Base-by-base conservation (phyloP, 495 filamentous ascomycete genomes). In the Annulohypoxylon stygium region DNA sequence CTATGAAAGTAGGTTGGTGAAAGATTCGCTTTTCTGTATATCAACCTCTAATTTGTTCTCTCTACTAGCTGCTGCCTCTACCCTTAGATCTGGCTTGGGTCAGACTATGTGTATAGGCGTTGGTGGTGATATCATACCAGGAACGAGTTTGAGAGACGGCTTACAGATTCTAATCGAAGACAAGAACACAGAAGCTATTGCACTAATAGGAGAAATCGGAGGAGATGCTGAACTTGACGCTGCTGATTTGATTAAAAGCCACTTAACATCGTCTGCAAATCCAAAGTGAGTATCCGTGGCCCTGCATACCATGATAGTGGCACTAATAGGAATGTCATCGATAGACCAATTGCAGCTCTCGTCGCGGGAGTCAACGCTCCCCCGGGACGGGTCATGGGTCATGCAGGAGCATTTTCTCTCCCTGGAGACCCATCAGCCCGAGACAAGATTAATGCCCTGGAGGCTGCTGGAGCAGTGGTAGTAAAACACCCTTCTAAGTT, bases 91-190 rank as follows among this genome's bases (percentile, higher is more conserved):
- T 43, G 93, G 93, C 4, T 83, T 97, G 12, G 94, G 94, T 0
- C 94, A 97, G 79, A 95, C 91, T 76, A 83, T 95, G 10, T 93
- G 92, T 61, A 93, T 97, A 50, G 93, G 94, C 16, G 91, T 97
- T 84, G 94, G 94, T 2, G 95, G 94, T 0, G 94, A 97, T 81
- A 88, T 93, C 25, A 78, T 95, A 43, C 92, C 93, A 0, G 94
- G 94, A 0, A 98, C 93, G 1, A 91, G 90, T 50, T 89, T 97
- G 64, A 88, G 90, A 3, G 94, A 97, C 67, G 94, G 88, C 1
- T 77, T 97, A 59, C 85, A 85, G 55, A 84, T 94, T 18, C 90
- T 97, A 53, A 87, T 92, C 67, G 77, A 92, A 45, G 93, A 97
- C 70, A 79, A 87, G 30, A 88, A 92, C 65, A 97, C 94, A 0